A percentile compares a stretch with the other conserved stretches of the same genome.
Conservation (phyloP, 257 asterid genomes). For the Nyctanthes arbortristis region DNA sequence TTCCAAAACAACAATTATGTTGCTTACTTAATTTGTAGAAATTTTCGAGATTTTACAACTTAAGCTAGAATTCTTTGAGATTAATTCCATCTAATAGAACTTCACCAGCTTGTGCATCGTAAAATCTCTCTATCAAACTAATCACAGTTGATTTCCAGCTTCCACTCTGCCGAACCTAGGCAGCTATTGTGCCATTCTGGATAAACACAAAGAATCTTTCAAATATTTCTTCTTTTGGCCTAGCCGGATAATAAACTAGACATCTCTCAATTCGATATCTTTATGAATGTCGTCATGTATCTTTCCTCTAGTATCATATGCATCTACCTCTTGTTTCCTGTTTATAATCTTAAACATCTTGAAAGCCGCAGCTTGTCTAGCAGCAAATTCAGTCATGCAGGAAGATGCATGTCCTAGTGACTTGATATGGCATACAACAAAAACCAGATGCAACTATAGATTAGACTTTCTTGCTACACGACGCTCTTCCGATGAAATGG, state of each 20-base stretch:
- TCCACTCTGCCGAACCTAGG: constrained; percentile 81
- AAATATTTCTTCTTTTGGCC: constrained; percentile 63
- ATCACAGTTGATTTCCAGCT: constrained; percentile 80
- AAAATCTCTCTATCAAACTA: constrained; percentile 72
- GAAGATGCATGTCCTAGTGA: constrained; percentile 74
- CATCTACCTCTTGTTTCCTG: constrained; percentile 56
- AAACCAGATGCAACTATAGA: background rate
- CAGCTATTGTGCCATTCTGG: constrained; percentile 58
- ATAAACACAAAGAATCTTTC: constrained; percentile 55
- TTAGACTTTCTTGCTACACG: background rate
- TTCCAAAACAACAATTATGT: too few relatives aligned
- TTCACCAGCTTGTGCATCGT: constrained; percentile 69
- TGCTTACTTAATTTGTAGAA: too few relatives aligned
- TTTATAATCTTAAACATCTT: constrained; percentile 69
- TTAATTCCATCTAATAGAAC: constrained; percentile 58
- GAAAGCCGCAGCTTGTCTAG: constrained; percentile 72
- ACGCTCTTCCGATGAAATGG: too few relatives aligned
- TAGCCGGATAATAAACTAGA: constrained; percentile 61
- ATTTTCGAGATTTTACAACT: too few relatives aligned
- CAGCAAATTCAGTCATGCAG: constrained; percentile 63
- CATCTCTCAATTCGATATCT: constrained; percentile 52
- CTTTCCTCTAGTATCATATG: constrained; percentile 49
- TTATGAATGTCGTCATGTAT: constrained; percentile 52
- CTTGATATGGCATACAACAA: constrained; percentile 29
- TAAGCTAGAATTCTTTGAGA: constrained; percentile 61